Evolutionary conservation across 169 alveolate genomes (phyloP), one percentile per base, ranked within the genome.

Genomic region (Plasmodium gonderi): DNA sequence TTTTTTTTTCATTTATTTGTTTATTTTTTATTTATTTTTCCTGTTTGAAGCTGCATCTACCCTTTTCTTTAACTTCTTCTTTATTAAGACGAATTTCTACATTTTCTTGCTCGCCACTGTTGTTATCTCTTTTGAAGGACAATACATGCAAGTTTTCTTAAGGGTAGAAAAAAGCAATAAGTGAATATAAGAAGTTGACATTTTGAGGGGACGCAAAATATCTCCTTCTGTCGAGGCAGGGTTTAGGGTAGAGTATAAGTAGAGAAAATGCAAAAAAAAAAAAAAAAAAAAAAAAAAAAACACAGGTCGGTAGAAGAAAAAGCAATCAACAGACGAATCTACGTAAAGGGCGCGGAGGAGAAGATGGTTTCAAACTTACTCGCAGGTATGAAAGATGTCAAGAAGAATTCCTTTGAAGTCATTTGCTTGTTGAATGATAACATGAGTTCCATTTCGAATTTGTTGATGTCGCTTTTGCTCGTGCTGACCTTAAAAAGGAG

Each of bases 381-480:
- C 8, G 81, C 91, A 42, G 91, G 91, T 45, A 81, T 81, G 36
- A 81, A 44, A 8, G 81, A 68, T 8, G 77, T 45, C 38, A 81
- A 68, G 51, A 81, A 65, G 36, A 81, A 81, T 81, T 81, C 91
- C 36, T 81, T 81, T 42, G 81, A 49, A 67, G 40, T 36, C 51
- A 17, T 81, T 65, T 26, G 8, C n/a, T 40, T 31, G 69, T 68
- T 68, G 80, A 81, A 81, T 8, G 26, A 67, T 17, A 81, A 26
- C 20, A 29, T 33, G 0, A 81, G 14, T 0, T 81, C 91, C 2
- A 81, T 65, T 81, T 81, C 91, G 31, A 67, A 81, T 68, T 81
- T 81, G 20, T 42, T 68, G 54, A 81, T 33, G 40, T 65, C 31
- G 26, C 23, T 29, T 81, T 81, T 81, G 69, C 23, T 38, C 14